Evolutionary conservation across 768 basidiomycete species (phyloP), one percentile per base, ranked within the genome.

Genomic region (Piloderma croceum): DNA sequence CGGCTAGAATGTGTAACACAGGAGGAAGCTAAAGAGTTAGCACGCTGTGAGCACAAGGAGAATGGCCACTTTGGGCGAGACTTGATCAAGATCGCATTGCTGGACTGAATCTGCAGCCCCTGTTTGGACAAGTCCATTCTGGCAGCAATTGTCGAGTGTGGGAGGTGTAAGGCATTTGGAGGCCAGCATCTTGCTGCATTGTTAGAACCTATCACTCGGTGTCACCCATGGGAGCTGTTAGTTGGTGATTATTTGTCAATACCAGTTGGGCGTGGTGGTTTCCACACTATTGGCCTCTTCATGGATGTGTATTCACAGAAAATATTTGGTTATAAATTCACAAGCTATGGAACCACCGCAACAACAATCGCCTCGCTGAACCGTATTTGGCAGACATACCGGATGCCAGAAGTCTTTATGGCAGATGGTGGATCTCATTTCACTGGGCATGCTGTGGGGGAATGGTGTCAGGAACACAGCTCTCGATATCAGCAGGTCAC

Each of bases 181-280:
- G 20, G 38, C 2, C 45, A 49, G 2, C 58, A 63, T 42, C 35
- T 67, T 6, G 52, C 62, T 40, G 43, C 63, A 0, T 56, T 71
- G 0, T 48, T 68, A 11, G 47, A 68, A 24, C 69, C 63, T 0
- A 63, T 70, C 29, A 64, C 57, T 5, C 24, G 59, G 0, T 41
- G 51, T 0, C 63, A 64, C 37, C 69, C 66, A 5, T 68, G 66
- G 44, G 56, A 68, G 36, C 47, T 69, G 4, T 13, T 68, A 12
- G 64, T 65, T 0, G 57, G 42, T 0, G 57, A 63, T 41, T 63
- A 63, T 36, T 37, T 61, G 15, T 50, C 51, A 0, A 3, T 61
- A 25, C 58, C 56, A 7, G 25, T 21, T 4, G 55, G 53, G 1
- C 48, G 34, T 7, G 54, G 48, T 3, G 53, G 56, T 0, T 57